Percentiles rank a stretch among this genome's conserved stretches.
Conservation (phyloP, 2,329 filamentous ascomycete genomes). For the Waltergamsia citrina region DNA sequence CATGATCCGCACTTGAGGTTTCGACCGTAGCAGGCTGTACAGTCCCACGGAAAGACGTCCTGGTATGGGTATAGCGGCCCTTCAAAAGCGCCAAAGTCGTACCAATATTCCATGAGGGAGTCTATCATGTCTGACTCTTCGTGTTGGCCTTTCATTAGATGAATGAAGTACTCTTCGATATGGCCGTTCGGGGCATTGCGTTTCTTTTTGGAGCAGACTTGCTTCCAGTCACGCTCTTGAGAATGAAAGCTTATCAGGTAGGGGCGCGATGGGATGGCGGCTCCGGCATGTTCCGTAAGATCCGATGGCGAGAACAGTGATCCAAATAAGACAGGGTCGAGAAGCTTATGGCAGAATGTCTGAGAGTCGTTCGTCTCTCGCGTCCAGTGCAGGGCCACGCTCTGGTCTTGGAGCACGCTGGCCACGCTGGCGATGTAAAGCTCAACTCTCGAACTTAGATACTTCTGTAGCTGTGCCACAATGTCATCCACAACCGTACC, state of each 20-base stretch:
- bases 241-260: conserved; percentile 31
- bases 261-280: conserved; percentile 8
- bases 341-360: conserved; percentile 23
- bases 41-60: conserved; percentile 35
- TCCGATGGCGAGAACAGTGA: not conserved
- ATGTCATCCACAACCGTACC: too few relatives aligned
- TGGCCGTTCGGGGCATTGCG: conserved; percentile 27
- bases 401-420: too few relatives aligned
- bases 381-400: too few relatives aligned
- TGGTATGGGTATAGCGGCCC: conserved; percentile 27
- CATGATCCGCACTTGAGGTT: conserved; percentile 26
- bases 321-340: conserved; percentile 15
- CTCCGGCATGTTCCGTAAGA: not conserved
- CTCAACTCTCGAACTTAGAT: too few relatives aligned
- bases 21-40: conserved; percentile 30
- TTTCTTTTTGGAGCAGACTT: conserved; percentile 17
- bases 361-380: conserved; percentile 24
- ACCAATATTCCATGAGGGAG: conserved; percentile 32
- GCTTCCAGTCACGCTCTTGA: conserved; percentile 14
- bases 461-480: too few relatives aligned
- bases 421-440: too few relatives aligned
- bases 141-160: conserved; percentile 25
- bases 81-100: conserved; percentile 32
- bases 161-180: conserved; percentile 31
- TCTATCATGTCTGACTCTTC: conserved; percentile 32